Evolutionary conservation across 805 yeast genomes (phyloP), one percentile per base, ranked within the genome.

Genomic region (Barnettozyma vustinii): DNA sequence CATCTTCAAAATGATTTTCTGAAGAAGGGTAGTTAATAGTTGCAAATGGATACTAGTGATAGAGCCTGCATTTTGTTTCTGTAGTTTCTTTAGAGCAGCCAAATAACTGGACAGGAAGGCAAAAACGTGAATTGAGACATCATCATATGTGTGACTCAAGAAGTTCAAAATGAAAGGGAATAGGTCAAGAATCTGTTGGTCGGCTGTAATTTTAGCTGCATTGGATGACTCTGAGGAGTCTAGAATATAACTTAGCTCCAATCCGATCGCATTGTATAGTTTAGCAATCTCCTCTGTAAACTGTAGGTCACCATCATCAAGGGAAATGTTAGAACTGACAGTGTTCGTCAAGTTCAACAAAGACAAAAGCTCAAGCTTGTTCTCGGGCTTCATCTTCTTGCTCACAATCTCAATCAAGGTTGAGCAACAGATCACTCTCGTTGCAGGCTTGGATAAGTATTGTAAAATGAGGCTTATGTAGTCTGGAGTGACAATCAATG

Each of bases 121-220:
- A 60, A 92, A 85, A 7, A 89, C 85, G 64, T 88, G 96, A 36
- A 77, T 73, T 1, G 95, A 80, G 13, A 92, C 84, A 56, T 94
- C 97, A 65, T 94, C 98, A 61, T 84, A 90, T 54, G 84, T 96
- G 63, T 89, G 85, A 27, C 80, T 76, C 62, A 94, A 74, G 55
- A 84, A 87, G 51, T 74, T 75, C 50, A 92, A 74, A 8, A 86
- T 72, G 27, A 81, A 72, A 20, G 97, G 97, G 72, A 88, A 79
- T 18, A 87, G 70, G 49, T 79, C 77, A 26, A 81, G 64, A 18
- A 87, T 70, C 56, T 80, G 76, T 40, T 69, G 71, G 50, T 74
- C 69, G 19, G 79, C 77, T 58, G 69, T 63, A 25, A 54, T 55
- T 39, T 70, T 71, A 3, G 60, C 49, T 37, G 69, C 69, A 23